Evolutionary conservation across 495 filamentous ascomycete genomes (phyloP), one percentile per base, ranked within the genome.

Genomic region (Xylaria nigripes): DNA sequence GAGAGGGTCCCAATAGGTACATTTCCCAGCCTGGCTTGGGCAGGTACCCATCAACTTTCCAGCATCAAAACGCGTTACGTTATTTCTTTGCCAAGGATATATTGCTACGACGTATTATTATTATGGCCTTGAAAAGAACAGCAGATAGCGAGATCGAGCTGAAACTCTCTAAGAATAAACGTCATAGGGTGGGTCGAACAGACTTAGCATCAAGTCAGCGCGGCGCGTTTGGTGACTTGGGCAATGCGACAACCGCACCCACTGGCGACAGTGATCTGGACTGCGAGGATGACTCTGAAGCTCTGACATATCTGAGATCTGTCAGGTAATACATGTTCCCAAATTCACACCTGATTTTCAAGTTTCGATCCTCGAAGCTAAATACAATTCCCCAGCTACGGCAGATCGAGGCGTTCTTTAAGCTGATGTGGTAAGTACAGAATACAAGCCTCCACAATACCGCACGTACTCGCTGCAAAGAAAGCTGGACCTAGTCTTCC

Each of bases 201-300:
- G 78, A 92, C 61, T 78, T 80, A 2, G 75, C 81, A 9, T 90
- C 83, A 59, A 87, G 89, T 43, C 89, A 93, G 62, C 83, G 83
- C 55, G 74, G 81, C 58, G 87, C 81, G 18, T 89, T 95, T 59
- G 88, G 89, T 0, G 83, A 85, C 23, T 70, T 89, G n/a, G 85
- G 87, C 40, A 73, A 74, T 25, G 55, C 43, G 8, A 65, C 69
- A 12, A 63, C 61, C 12, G 64, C 71, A 2, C 53, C 66, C 5
- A 61, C 49, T 2, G 76, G 69, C 36, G 76, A 78, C 15, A 59
- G 52, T 47, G 75, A 78, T n/a, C 58, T 81, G 0, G 77, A 77
- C 36, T 82, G 75, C 32, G 82, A 82, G 46, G 79, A 81, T 22
- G 72, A 76, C 30, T 60, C 66, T 8, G 79, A 87, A 67, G 89